phyloP scores from a whole-genome alignment of 2,329 filamentous ascomycete species.

The Xylariomycetidae sp. region DNA sequence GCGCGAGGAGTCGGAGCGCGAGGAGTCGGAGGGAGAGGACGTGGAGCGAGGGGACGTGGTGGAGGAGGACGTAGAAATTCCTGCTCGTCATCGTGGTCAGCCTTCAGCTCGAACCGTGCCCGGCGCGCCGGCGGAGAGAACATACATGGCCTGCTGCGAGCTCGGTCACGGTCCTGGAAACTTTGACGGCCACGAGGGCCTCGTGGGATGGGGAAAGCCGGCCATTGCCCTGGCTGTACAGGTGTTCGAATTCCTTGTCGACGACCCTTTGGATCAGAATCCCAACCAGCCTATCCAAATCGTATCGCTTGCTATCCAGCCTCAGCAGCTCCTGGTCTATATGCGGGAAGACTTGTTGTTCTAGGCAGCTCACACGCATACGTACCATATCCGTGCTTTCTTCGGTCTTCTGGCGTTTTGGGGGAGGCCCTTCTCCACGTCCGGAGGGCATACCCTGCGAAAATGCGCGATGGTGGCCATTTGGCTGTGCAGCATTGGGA shows the following conservation, averaged over 20 bases:
- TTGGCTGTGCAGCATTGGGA: no score
- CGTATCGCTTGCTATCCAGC: conserved; percentile 13
- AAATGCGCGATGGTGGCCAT: no score
- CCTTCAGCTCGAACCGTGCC: neutral
- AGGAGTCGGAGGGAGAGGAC: no score
- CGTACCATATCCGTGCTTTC: no score
- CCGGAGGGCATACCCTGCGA: no score
- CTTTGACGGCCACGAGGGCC: conserved; percentile 11
- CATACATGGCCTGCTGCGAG: conserved; percentile 14
- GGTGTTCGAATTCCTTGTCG: conserved; percentile 15
- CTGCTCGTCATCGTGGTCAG: conserved; percentile 9
- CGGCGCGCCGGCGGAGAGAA: neutral
- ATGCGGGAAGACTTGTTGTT: conserved; percentile 22
- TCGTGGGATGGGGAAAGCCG: conserved; percentile 12
- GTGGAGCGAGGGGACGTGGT: neutral
- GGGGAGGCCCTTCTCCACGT: no score
- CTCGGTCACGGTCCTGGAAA: conserved; percentile 15
- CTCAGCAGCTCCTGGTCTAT: conserved; percentile 15
- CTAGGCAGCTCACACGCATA: conserved; percentile 10
- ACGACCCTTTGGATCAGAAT: conserved; percentile 16
- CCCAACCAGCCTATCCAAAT: conserved; percentile 17
- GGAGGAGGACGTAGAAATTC: conserved; percentile 12
- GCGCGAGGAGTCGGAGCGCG: neutral
- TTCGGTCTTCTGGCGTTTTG: no score
- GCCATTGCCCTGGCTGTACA: conserved; percentile 15